phyloP scores from a whole-genome alignment of 2,329 filamentous ascomycete species.

The Xylaria sp. region DNA sequence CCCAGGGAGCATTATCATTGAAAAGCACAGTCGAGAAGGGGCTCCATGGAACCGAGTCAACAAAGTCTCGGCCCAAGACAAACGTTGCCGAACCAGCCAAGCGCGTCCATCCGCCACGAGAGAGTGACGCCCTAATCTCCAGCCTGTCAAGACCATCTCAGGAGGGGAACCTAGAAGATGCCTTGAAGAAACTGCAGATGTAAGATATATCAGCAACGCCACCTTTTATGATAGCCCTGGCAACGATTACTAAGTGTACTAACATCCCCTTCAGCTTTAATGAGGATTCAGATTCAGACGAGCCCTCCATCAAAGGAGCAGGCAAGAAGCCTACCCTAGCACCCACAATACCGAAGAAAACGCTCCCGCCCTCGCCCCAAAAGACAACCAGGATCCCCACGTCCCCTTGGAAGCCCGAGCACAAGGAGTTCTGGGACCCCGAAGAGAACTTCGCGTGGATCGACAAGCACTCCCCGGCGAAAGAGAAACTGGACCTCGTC shows the following conservation, averaged over 20 bases:
- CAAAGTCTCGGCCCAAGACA: conserved; percentile 2
- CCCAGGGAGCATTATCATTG: conserved; percentile 25
- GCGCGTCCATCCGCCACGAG: conserved; percentile 11
- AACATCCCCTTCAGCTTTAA: conserved; percentile 29
- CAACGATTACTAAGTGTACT: conserved; percentile 2
- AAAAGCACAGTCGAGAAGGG: conserved; percentile 20
- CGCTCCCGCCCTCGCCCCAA: conserved; percentile 28
- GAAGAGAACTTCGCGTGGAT: conserved; percentile 39
- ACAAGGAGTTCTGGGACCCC: conserved; percentile 40
- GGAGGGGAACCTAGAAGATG: conserved; percentile 32
- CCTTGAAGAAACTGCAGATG: conserved; percentile 38
- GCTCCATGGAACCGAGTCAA: conserved; percentile 5
- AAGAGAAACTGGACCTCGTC: conserved; percentile 24
- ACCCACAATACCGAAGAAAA: conserved; percentile 34
- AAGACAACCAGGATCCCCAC: conserved; percentile 33
- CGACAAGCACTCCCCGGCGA: conserved; percentile 37
- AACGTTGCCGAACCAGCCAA: conserved; percentile 14
- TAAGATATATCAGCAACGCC: conserved; percentile 20
- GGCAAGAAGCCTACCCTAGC: conserved; percentile 19
- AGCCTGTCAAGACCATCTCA: conserved; percentile 19
- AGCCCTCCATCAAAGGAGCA: conserved; percentile 9
- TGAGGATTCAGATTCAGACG: conserved; percentile 30
- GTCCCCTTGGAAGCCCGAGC: conserved; percentile 37
- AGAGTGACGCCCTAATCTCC: conserved; percentile 4
- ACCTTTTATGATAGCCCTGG: background rate